Evolutionary conservation across 371 early-diverging fungal genomes (phyloP).

Genomic region (Mortierella polycephala): DNA sequence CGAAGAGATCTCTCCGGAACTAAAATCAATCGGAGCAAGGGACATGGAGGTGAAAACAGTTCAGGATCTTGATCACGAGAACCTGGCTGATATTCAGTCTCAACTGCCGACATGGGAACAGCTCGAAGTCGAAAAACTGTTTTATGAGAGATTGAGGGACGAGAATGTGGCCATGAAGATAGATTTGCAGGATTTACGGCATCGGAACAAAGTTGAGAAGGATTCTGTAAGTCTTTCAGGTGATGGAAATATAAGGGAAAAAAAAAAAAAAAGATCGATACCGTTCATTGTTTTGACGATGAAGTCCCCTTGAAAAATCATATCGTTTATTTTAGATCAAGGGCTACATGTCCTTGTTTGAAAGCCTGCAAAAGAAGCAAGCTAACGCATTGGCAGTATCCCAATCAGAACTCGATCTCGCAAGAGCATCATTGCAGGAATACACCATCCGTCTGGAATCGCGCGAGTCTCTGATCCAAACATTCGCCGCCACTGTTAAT

Average conservation of each 20-base stretch:
- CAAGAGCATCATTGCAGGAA: constrained; percentile 12
- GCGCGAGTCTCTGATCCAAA: constrained; percentile 32
- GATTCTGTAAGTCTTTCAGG: constrained; percentile 30
- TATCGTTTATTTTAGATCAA: constrained; percentile 26
- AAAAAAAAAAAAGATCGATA: background rate
- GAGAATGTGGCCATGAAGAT: constrained; percentile 38
- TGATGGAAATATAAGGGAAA: background rate
- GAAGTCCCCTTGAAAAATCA: background rate
- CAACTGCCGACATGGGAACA: constrained; percentile 12
- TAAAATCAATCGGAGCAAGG: background rate
- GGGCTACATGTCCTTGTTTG: constrained; percentile 50
- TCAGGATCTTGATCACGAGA: constrained; percentile 16
- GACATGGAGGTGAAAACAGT: background rate
- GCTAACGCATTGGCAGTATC: constrained; percentile 41
- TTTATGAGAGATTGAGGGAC: constrained; percentile 31
- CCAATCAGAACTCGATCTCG: constrained; percentile 27
- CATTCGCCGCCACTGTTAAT: constrained; percentile 18
- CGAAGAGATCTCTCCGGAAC: background rate
- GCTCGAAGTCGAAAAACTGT: constrained; percentile 17
- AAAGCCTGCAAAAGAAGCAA: constrained; percentile 51
- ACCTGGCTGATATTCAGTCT: background rate
- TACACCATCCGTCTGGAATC: constrained; percentile 15
- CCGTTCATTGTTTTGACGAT: background rate
- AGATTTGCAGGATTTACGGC: constrained; percentile 27
- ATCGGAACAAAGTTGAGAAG: constrained; percentile 29